Percentiles rank a stretch among this genome's conserved stretches.
phyloP scores from a whole-genome alignment of 306 rosid genomes.

The Amphicarpaea edgeworthii region DNA sequence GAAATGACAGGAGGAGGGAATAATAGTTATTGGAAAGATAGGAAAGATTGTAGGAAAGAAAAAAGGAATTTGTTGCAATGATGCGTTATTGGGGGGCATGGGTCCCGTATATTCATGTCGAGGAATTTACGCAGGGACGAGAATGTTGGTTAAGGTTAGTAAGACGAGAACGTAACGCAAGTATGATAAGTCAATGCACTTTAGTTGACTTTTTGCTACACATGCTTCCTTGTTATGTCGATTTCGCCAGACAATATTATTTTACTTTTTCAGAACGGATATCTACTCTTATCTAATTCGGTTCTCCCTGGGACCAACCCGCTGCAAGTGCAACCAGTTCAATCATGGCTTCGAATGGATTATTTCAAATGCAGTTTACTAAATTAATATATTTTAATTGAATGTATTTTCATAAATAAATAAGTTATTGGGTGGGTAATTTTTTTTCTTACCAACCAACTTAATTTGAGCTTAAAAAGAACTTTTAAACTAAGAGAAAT shows the following conservation, averaged over 20 bases:
- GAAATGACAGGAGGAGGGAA: too few species aligned
- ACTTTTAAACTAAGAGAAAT: too few species aligned
- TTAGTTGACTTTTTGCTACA: conserved; percentile 30
- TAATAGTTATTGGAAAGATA: neutral
- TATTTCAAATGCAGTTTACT: too few species aligned
- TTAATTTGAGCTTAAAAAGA: too few species aligned
- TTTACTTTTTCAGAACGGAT: neutral
- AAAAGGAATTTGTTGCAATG: neutral
- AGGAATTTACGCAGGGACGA: conserved; percentile 49
- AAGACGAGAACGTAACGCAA: conserved; percentile 12
- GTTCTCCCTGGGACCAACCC: neutral
- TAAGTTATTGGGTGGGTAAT: too few species aligned
- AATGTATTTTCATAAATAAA: too few species aligned
- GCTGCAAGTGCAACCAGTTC: neutral
- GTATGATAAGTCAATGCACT: conserved; percentile 38
- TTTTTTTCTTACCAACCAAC: too few species aligned
- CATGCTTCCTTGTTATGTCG: conserved; percentile 14
- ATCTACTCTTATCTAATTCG: conserved; percentile 3
- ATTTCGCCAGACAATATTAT: neutral
- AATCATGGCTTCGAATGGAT: neutral
- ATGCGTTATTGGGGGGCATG: conserved; percentile 29
- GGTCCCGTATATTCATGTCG: conserved; percentile 21
- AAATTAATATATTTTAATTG: too few species aligned
- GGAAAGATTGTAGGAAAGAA: neutral
- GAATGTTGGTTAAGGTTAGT: conserved; percentile 52